Conservation (phyloP, 73 alveolate species). For the Tetrahymena malaccensis region DNA sequence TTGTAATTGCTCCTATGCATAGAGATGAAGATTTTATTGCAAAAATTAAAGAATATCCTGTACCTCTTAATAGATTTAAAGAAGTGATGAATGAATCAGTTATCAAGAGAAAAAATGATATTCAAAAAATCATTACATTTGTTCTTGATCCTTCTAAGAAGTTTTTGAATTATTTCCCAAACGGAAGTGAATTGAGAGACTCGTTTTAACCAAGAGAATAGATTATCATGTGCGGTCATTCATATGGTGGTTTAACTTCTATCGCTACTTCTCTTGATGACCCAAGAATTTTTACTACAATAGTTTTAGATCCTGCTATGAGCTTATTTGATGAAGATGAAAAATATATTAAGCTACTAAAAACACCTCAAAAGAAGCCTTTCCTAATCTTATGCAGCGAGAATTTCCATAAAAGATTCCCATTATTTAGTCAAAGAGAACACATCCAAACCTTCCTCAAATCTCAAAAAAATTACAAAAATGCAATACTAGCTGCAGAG, state of each 20-base stretch:
- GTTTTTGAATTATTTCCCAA: neutral
- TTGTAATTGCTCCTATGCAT: neutral
- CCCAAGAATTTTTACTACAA: neutral
- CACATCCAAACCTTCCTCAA: neutral
- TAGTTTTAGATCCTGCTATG: neutral
- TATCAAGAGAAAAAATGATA: neutral
- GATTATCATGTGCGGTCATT: neutral
- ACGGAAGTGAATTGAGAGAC: neutral
- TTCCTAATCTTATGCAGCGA: neutral
- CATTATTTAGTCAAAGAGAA: neutral
- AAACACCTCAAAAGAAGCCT: neutral
- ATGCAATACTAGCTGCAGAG: neutral
- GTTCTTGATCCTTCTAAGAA: neutral
- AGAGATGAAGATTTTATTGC: neutral
- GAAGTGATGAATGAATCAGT: neutral
- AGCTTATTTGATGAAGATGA: neutral
- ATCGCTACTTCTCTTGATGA: neutral
- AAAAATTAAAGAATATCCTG: neutral
- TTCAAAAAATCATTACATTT: neutral
- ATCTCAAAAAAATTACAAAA: neutral
- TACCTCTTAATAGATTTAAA: neutral
- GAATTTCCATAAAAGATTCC: neutral
- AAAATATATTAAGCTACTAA: neutral
- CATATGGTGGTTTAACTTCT: neutral
- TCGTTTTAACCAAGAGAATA: neutral